These are phyloP conservation scores for Pythium dissimile DNA, from an alignment of 352 stramenopile species.

Conservation along the genomic window DNA sequence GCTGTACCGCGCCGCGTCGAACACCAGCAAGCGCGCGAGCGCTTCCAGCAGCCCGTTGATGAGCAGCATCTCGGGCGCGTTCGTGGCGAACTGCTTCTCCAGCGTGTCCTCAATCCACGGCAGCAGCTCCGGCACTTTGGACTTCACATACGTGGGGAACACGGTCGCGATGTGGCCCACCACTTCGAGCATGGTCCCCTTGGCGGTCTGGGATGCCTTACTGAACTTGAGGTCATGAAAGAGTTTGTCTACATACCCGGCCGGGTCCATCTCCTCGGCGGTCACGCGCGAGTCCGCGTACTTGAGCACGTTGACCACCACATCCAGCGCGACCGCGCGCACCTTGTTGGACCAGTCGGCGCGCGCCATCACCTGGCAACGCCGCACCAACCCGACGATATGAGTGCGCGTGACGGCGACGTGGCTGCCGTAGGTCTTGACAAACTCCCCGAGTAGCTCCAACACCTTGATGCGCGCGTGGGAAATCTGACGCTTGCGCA, in stretches of 20 bases:
- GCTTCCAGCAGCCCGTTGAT: slow-evolving; percentile 66
- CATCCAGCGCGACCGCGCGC: slow-evolving; percentile 41
- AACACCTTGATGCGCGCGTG: slow-evolving; percentile 46
- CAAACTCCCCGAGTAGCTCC: slow-evolving; percentile 42
- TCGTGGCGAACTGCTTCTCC: slow-evolving; percentile 71
- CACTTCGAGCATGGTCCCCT: slow-evolving; percentile 61
- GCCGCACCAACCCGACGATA: slow-evolving; percentile 34
- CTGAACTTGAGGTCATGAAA: slow-evolving; percentile 77
- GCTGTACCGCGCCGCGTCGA: slow-evolving; percentile 50
- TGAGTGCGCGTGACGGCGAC: slow-evolving; percentile 46
- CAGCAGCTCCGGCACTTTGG: slow-evolving; percentile 31
- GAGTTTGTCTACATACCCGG: slow-evolving; percentile 59
- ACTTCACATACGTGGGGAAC: slow-evolving; percentile 38
- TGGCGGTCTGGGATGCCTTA: slow-evolving; percentile 64
- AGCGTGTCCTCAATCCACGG: slow-evolving; percentile 67
- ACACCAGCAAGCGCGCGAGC: slow-evolving; percentile 47
- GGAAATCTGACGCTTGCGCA: slow-evolving; percentile 57
- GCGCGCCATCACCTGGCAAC: slow-evolving; percentile 52
- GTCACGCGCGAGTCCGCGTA: slow-evolving; percentile 28
- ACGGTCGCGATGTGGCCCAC: slow-evolving; percentile 55
- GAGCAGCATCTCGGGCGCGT: slow-evolving; percentile 67
- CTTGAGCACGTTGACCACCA: slow-evolving; percentile 61
- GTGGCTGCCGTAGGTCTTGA: slow-evolving; percentile 49
- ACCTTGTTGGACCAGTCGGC: slow-evolving; percentile 65
- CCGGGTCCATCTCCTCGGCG: slow-evolving; percentile 47